A percentile compares a stretch with the other conserved stretches of the same genome.
Evolutionary conservation across 164 flowering plant genomes (phyloP).

Genomic region (Berberis vulgaris): DNA sequence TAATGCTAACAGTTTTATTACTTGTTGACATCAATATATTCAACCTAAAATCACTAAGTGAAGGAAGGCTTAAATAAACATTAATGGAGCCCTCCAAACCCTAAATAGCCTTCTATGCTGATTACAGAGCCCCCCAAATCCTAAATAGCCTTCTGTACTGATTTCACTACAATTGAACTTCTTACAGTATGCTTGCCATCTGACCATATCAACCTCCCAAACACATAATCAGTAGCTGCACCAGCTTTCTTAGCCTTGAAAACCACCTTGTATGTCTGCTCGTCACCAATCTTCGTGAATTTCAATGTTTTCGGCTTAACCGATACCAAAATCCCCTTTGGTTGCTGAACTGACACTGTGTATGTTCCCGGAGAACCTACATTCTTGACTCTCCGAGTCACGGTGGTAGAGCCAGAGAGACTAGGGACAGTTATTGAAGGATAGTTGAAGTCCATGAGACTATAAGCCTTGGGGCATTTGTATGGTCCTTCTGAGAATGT

Average conservation of each 20-base stretch:
- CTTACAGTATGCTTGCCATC: not conserved
- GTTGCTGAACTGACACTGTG: constrained; percentile 5
- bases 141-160: not conserved
- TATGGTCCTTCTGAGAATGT: constrained; percentile 13
- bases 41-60: too few relatives aligned
- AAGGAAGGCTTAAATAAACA: too few relatives aligned
- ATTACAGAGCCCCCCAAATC: too few relatives aligned
- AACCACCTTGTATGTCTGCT: constrained; percentile 33
- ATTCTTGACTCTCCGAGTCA: constrained; percentile 20
- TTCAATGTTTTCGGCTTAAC: constrained; percentile 35
- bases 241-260: not conserved
- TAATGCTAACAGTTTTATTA: too few relatives aligned
- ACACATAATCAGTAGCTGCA: not conserved
- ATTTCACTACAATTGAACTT: constrained; percentile 1
- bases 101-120: too few relatives aligned
- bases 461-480: constrained; percentile 9
- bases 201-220: not conserved
- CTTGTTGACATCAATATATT: too few relatives aligned
- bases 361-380: constrained; percentile 19
- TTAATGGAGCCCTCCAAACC: too few relatives aligned
- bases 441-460: constrained; percentile 19
- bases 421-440: constrained; percentile 17
- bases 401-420: constrained; percentile 3
- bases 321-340: constrained; percentile 11
- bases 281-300: constrained; percentile 33